Conservation (phyloP, 106 monocot species). For the Platanthera guangdongensis region DNA sequence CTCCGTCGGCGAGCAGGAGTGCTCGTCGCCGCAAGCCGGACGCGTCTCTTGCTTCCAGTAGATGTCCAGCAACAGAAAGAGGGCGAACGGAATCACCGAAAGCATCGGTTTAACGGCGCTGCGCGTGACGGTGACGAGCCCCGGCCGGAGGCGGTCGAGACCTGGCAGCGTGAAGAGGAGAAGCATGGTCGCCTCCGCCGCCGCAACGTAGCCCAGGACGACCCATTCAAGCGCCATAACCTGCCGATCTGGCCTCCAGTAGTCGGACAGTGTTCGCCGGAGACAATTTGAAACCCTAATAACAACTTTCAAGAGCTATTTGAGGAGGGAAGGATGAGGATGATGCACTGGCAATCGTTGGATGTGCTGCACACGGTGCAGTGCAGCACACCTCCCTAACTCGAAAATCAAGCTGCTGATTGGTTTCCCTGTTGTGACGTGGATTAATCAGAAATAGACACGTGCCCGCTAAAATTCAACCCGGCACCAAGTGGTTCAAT, state of each 20-base stretch:
- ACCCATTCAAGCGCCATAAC: slow-evolving; percentile 86
- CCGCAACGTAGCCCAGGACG: slow-evolving; percentile 67
- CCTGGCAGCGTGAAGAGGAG: slow-evolving; percentile 70
- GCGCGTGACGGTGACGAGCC: slow-evolving; percentile 43
- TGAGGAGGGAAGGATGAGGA: too few relatives aligned
- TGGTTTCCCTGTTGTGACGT: too few relatives aligned
- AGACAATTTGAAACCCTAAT: not conserved
- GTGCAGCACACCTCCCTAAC: too few relatives aligned
- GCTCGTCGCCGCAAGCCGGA: slow-evolving; percentile 48
- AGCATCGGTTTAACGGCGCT: slow-evolving; percentile 67
- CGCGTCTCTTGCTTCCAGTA: slow-evolving; percentile 90
- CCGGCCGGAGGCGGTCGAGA: slow-evolving; percentile 47
- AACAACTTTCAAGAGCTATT: too few relatives aligned
- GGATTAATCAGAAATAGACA: too few relatives aligned
- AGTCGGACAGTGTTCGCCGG: not conserved
- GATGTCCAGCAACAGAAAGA: slow-evolving; percentile 71
- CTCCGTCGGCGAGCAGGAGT: slow-evolving; percentile 61
- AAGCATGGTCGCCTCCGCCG: slow-evolving; percentile 77
- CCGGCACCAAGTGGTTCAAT: too few relatives aligned
- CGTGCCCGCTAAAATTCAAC: too few relatives aligned
- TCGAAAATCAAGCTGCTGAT: too few relatives aligned
- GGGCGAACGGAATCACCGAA: slow-evolving; percentile 67
- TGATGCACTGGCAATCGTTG: too few relatives aligned
- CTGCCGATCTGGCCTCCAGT: not conserved
- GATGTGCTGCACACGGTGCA: too few relatives aligned